Evolutionary conservation across 495 filamentous ascomycete genomes (phyloP), one percentile per base, ranked within the genome.

Genomic region (Aspergillus haitiensis): DNA sequence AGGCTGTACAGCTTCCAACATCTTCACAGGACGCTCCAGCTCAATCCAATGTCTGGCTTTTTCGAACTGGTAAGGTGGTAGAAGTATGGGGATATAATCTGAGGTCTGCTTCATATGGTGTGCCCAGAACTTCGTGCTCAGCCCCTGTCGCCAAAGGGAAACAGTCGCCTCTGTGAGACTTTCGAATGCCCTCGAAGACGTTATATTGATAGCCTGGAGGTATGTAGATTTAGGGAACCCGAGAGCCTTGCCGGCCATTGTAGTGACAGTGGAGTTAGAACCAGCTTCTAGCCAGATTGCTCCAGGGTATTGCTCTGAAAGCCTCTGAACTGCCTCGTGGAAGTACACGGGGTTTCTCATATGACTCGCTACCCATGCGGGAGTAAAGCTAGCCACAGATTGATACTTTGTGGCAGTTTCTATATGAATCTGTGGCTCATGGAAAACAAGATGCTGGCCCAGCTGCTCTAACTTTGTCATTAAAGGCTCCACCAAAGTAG

Each of bases 21-120:
- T 47, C 21, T 21, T 47, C 44, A n/a, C 15, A 7, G 8, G 44
- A 2, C n/a, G 21, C 40, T 57, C 39, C 8, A 18, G 6, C 2
- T 72, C 64, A 16, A 77, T 47, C 76, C 76, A 80, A 51, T 80
- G 75, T 0, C 59, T 37, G 0, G 71, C 55, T 55, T 75, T 72
- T 21, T 82, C 78, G 52, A 85, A 85, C 57, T 82, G 78, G 52
- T 83, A 84, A 0, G 80, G 72, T 7, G 82, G 82, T 1, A 85
- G 70, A 1, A 68, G 51, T 15, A 82, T 7, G 8, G 40, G 59
- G 7, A 46, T 34, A 54, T 78, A 77, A 3, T 72, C 58, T 8
- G 55, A 40, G 5, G 61, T 76, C 63, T 81, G 79, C 2, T 36
- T 34, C 0, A 12, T 15, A 54, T 81, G 73, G 55, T 77, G 74